phyloP scores from a whole-genome alignment of 805 yeast genomes.

The Candida peoriensis region DNA sequence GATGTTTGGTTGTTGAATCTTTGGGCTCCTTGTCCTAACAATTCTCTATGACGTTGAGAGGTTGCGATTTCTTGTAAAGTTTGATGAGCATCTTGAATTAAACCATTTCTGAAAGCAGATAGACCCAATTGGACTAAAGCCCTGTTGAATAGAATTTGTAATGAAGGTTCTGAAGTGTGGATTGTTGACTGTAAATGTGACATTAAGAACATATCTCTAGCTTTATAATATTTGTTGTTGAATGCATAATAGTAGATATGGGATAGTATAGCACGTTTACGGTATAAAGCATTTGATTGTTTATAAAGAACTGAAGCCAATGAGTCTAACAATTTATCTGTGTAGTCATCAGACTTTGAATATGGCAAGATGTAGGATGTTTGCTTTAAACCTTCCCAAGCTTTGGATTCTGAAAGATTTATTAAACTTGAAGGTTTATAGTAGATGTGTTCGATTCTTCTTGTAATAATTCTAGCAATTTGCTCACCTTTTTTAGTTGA shows the following conservation, averaged over 20 bases:
- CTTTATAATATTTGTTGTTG: constrained; percentile 75
- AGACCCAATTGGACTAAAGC: constrained; percentile 94
- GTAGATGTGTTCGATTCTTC: constrained; percentile 89
- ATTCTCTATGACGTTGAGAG: constrained; percentile 81
- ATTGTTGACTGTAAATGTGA: constrained; percentile 83
- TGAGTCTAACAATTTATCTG: constrained; percentile 56
- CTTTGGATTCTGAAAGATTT: constrained; percentile 57
- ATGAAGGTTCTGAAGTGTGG: constrained; percentile 74
- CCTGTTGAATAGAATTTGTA: constrained; percentile 92
- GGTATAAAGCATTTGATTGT: constrained; percentile 62
- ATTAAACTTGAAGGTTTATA: constrained; percentile 83
- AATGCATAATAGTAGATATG: constrained; percentile 90
- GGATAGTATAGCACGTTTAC: constrained; percentile 78
- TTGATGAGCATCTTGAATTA: constrained; percentile 82
- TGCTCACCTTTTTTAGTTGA: constrained; percentile 34
- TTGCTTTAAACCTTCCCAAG: constrained; percentile 56
- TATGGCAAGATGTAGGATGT: constrained; percentile 25
- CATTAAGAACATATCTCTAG: constrained; percentile 82
- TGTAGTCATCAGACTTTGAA: constrained; percentile 31
- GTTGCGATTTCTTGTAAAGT: constrained; percentile 83
- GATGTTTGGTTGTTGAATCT: constrained; percentile 55
- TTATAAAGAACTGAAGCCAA: constrained; percentile 61
- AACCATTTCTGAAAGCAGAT: constrained; percentile 89
- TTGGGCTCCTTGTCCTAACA: constrained; percentile 84
- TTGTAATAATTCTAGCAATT: constrained; percentile 67